Evolutionary conservation across 2,329 filamentous ascomycete species (phyloP), one percentile per base, ranked within the genome.

Genomic region (Monosporascus sp.): DNA sequence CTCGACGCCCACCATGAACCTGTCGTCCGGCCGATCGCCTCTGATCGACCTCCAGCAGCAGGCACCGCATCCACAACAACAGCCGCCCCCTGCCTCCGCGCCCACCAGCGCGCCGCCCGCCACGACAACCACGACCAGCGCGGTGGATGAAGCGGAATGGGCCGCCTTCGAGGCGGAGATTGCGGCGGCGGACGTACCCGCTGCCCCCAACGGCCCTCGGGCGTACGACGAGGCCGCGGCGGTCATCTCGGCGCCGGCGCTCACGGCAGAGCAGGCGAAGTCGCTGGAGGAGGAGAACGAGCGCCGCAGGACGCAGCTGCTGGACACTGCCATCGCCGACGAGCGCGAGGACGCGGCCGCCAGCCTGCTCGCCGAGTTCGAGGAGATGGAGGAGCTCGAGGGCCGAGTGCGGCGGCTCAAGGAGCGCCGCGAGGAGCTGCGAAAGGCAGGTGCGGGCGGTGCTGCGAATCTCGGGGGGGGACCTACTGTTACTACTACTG

Each of bases 121-220:
- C 31, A 14, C 31, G 31, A 50, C 56, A 25, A 37, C 52, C 35
- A 44, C 57, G 18, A 50, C 61, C 43, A 54, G 59, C 18, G 58
- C 66, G 7, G 72, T 77, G 8, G 84, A 92, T 66, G 89, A 96
- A 64, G 83, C 86, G 51, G 89, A 94, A 70, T 94, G 89, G 88
- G 87, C 89, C 2, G 89, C 89, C 8, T 95, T 96, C 66, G 87
- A 96, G 67, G 88, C 88, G 3, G 89, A 96, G 51, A 85, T 96
- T 52, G 87, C 84, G 18, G 72, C 67, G 27, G 65, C 64, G 2
- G 62, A 72, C 15, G 55, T 57, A 31, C 43, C 55, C 17, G 59
- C 59, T 31, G 60, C 54, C 31, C 50, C 35, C 15, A 38, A 56
- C n/a, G 50, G 54, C 50, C 22, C 50, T 49, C n/a, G 51, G 6